These are phyloP conservation scores for Schwanniomyces polymorphus DNA, from an alignment of 805 yeast species.

Conservation along the genomic window DNA sequence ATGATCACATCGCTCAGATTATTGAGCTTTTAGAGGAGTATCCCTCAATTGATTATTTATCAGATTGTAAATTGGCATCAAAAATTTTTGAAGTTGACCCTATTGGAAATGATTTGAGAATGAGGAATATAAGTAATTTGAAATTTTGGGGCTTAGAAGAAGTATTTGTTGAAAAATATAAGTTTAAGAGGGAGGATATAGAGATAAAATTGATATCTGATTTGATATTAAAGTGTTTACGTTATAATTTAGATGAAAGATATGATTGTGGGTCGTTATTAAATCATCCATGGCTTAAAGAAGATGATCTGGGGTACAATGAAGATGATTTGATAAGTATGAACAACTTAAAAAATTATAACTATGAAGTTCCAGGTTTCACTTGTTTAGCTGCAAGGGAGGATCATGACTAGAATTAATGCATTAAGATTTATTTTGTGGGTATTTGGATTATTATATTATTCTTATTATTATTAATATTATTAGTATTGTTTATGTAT, in stretches of 20 bases:
- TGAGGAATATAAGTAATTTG: slow-evolving; percentile 46
- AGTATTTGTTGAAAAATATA: slow-evolving; percentile 51
- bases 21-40: slow-evolving; percentile 52
- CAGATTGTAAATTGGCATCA: slow-evolving; percentile 36
- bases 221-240: slow-evolving; percentile 52
- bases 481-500: not conserved
- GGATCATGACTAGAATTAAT: not conserved
- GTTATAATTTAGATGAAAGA: slow-evolving; percentile 48
- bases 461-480: slow-evolving; percentile 1
- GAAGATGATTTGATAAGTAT: slow-evolving; percentile 13
- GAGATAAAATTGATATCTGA: slow-evolving; percentile 41
- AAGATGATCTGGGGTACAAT: slow-evolving; percentile 9
- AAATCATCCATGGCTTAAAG: slow-evolving; percentile 51
- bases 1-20: slow-evolving; percentile 64
- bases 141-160: slow-evolving; percentile 53
- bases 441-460: slow-evolving; percentile 2
- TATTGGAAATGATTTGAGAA: slow-evolving; percentile 22
- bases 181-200: slow-evolving; percentile 33
- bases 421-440: not conserved
- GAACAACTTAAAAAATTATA: slow-evolving; percentile 20
- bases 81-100: slow-evolving; percentile 40
- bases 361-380: slow-evolving; percentile 30
- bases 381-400: slow-evolving; percentile 20
- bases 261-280: slow-evolving; percentile 56
- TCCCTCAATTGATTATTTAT: slow-evolving; percentile 39